Percentiles rank a stretch among this genome's conserved stretches.
Conservation (phyloP, 2,329 filamentous ascomycete species). For the Botryotinia globosa region DNA sequence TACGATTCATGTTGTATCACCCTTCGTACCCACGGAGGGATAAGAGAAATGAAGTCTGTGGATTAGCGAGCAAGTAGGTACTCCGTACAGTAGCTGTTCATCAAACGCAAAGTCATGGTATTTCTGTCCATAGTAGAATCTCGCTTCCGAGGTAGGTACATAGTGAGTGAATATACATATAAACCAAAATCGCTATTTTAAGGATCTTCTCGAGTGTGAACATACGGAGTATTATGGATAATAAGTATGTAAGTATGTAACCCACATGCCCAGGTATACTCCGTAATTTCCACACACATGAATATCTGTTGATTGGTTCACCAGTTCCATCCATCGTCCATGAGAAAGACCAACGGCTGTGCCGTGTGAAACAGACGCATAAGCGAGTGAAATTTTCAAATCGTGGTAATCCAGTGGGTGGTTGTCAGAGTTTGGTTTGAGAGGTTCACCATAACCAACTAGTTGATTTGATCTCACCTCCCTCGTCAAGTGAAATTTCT, state of each 20-base stretch:
- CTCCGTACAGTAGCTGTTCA: no score
- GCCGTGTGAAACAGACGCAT: slow-evolving; percentile 1
- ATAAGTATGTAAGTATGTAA: no score
- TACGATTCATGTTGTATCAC: not conserved
- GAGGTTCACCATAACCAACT: no score
- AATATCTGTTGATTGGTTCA: not conserved
- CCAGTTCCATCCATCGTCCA: no score
- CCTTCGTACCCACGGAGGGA: not conserved
- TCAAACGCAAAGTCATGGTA: not conserved
- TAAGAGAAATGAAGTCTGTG: not conserved
- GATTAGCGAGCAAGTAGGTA: not conserved
- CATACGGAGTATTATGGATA: no score
- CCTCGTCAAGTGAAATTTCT: not conserved
- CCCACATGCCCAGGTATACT: no score
- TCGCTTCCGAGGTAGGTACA: no score
- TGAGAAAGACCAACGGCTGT: not conserved
- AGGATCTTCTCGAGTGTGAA: not conserved
- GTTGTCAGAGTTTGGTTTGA: not conserved
- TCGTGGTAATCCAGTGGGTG: not conserved
- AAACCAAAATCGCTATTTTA: not conserved
- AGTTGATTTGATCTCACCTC: not conserved
- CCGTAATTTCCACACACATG: not conserved
- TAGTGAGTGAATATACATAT: no score
- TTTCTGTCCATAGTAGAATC: not conserved
- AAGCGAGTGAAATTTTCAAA: slow-evolving; percentile 1